These are phyloP conservation scores for Pseudocohnilembus persalinus DNA, from an alignment of 169 alveolate species.

Conservation along the genomic window DNA sequence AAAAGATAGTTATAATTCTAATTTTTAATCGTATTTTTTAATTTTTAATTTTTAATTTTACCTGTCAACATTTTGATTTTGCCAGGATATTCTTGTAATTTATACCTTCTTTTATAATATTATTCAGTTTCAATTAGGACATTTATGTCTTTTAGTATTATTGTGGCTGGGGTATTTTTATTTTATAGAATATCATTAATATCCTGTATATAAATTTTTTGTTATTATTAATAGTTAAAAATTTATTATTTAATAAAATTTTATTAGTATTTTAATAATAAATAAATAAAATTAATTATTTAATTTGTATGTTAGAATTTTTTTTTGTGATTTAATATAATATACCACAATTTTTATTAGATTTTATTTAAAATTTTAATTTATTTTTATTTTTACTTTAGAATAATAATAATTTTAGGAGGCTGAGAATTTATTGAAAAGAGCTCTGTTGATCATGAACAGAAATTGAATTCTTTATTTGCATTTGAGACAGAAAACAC, in stretches of 20 bases:
- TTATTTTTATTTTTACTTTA: neutral
- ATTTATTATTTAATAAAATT: too few relatives aligned
- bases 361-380: too few relatives aligned
- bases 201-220: slow-evolving; percentile 17
- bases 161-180: slow-evolving; percentile 19
- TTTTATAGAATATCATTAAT: slow-evolving; percentile 32
- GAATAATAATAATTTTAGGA: slow-evolving; percentile 42
- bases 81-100: slow-evolving; percentile 3
- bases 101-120: slow-evolving; percentile 28
- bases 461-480: slow-evolving; percentile 8
- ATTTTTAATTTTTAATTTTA: too few relatives aligned
- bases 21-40: too few relatives aligned
- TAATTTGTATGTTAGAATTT: too few relatives aligned
- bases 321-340: too few relatives aligned
- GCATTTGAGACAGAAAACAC: slow-evolving; percentile 30
- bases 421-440: slow-evolving; percentile 40
- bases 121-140: slow-evolving; percentile 10
- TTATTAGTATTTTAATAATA: too few relatives aligned
- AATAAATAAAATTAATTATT: too few relatives aligned
- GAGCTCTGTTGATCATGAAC: slow-evolving; percentile 18
- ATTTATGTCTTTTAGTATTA: slow-evolving; percentile 22
- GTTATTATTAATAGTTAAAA: too few relatives aligned
- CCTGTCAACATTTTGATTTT: slow-evolving; percentile 36
- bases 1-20: too few relatives aligned
- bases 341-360: neutral